Evolutionary conservation across 257 asterid genomes (phyloP).

Genomic region (Paulownia fortunei): DNA sequence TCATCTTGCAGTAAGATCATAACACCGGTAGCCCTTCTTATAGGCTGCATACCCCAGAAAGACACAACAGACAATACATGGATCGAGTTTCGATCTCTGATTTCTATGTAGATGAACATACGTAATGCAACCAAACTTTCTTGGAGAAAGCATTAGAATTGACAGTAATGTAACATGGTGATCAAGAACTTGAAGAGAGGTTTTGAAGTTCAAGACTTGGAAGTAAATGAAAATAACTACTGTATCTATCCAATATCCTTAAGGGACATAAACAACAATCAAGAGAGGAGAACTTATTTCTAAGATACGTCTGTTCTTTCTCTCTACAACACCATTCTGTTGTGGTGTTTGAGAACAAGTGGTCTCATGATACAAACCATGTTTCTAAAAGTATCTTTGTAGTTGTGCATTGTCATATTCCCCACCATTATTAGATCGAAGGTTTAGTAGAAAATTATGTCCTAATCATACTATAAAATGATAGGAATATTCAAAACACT

Average conservation of each 20-base stretch:
- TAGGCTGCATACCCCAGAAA: slow-evolving; percentile 26
- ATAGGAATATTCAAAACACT: no score
- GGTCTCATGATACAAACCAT: no score
- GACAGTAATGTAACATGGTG: neutral
- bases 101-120: slow-evolving; percentile 17
- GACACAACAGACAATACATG: neutral
- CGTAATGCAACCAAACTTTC: slow-evolving; percentile 18
- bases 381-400: no score
- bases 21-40: slow-evolving; percentile 3
- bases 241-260: neutral
- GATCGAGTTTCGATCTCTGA: slow-evolving; percentile 10
- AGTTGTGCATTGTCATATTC: no score
- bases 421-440: no score
- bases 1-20: neutral
- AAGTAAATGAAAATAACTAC: neutral
- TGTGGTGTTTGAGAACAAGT: no score
- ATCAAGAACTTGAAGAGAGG: neutral
- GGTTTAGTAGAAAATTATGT: no score
- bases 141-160: slow-evolving; percentile 4
- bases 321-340: no score
- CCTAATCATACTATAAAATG: no score
- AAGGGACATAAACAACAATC: neutral
- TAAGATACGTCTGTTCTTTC: no score
- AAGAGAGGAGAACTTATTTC: neutral
- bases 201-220: neutral